phyloP scores from a whole-genome alignment of 2,329 filamentous ascomycete species.

The Coleophoma crateriformis region DNA sequence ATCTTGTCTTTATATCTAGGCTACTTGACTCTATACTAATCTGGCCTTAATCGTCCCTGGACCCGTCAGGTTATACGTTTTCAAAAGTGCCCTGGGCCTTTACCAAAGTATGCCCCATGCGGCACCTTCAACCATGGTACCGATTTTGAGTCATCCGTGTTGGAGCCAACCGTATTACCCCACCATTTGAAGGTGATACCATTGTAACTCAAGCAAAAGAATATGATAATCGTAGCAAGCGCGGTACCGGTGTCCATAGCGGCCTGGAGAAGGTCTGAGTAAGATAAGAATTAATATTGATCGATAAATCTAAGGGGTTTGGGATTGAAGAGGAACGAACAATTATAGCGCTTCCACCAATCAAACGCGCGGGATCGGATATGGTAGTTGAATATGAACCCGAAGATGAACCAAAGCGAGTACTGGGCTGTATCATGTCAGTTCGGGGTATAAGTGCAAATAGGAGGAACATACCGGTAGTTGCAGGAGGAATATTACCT shows the following conservation, averaged over 20 bases:
- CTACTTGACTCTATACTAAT: too few species aligned
- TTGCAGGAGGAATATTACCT: constrained; percentile 60
- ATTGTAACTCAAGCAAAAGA: constrained; percentile 61
- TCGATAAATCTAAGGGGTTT: background rate
- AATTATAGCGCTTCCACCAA: constrained; percentile 76
- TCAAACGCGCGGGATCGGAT: constrained; percentile 59
- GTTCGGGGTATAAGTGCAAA: background rate
- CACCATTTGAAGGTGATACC: constrained; percentile 57
- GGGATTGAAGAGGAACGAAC: background rate
- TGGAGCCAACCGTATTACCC: constrained; percentile 36
- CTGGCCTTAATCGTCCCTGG: too few species aligned
- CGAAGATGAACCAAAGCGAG: constrained; percentile 62
- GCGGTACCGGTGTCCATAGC: constrained; percentile 65
- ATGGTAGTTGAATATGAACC: constrained; percentile 62
- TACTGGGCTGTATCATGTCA: constrained; percentile 32
- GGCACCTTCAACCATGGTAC: constrained; percentile 27
- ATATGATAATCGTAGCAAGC: constrained; percentile 61
- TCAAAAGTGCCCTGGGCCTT: constrained; percentile 25
- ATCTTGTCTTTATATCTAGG: too few species aligned
- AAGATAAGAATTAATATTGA: constrained; percentile 23
- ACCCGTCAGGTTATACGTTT: too few species aligned
- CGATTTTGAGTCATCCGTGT: constrained; percentile 29
- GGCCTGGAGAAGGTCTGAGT: constrained; percentile 57
- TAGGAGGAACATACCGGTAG: constrained; percentile 46
- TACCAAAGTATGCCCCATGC: constrained; percentile 24